Evolutionary conservation across 2,329 filamentous ascomycete genomes (phyloP).

Genomic region (Hypoxylon sp.): DNA sequence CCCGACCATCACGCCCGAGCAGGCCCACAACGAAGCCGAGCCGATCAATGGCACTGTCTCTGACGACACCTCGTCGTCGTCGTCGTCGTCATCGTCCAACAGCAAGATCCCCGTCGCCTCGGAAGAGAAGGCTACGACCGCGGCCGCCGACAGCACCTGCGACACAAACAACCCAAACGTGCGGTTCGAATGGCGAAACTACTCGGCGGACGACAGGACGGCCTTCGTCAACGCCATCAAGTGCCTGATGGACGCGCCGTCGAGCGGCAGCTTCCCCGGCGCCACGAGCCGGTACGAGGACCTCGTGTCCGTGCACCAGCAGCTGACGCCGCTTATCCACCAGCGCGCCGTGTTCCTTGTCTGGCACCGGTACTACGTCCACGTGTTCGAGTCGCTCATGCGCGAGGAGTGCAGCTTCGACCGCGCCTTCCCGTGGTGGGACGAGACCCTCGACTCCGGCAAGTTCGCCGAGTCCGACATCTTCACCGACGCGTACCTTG

Average conservation of each 20-base stretch:
- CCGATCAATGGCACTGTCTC: constrained; percentile 33
- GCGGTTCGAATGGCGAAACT: constrained; percentile 51
- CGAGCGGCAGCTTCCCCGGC: constrained; percentile 44
- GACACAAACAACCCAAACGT: constrained; percentile 43
- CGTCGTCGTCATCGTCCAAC: constrained; percentile 3
- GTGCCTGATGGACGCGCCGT: constrained; percentile 51
- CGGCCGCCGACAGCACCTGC: constrained; percentile 40
- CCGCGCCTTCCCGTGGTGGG: constrained; percentile 56
- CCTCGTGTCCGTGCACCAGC: constrained; percentile 54
- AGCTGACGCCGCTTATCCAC: constrained; percentile 50
- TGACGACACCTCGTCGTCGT: constrained; percentile 29
- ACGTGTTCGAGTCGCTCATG: constrained; percentile 53
- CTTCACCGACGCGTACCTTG: constrained; percentile 50
- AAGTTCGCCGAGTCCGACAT: constrained; percentile 49
- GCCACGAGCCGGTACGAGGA: constrained; percentile 53
- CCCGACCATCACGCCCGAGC: constrained; percentile 46
- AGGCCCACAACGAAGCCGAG: constrained; percentile 42
- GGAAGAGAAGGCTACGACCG: constrained; percentile 22
- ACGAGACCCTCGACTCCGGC: constrained; percentile 54
- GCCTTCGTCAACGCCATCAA: constrained; percentile 52
- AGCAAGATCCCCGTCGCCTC: constrained; percentile 25
- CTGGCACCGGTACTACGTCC: constrained; percentile 56
- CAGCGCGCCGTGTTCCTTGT: constrained; percentile 53
- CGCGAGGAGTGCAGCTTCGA: constrained; percentile 54
- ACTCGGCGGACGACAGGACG: constrained; percentile 47